Evolutionary conservation across 1,284 basidiomycete genomes (phyloP).

Genomic region (Earliella scabrosa): DNA sequence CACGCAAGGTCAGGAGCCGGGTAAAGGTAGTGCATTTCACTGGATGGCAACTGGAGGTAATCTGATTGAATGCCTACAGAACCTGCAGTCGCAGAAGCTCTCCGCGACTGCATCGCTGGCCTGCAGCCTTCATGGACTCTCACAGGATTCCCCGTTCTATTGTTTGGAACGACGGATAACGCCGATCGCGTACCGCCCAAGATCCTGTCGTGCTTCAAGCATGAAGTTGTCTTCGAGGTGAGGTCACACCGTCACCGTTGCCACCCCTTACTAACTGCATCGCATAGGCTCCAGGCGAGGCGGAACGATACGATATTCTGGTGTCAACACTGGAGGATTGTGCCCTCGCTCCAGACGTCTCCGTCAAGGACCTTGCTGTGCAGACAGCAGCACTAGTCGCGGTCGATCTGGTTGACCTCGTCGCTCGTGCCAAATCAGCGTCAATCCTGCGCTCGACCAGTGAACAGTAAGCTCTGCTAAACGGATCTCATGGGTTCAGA

Average conservation of each 20-base stretch:
- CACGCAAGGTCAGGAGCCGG: slow-evolving; percentile 68
- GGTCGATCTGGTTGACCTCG: slow-evolving; percentile 79
- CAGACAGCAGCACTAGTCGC: slow-evolving; percentile 94
- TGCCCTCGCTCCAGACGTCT: slow-evolving; percentile 79
- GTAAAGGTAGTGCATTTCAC: slow-evolving; percentile 73
- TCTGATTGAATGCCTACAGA: slow-evolving; percentile 44
- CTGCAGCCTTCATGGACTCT: slow-evolving; percentile 58
- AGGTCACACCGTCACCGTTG: slow-evolving; percentile 20
- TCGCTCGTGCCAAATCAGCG: slow-evolving; percentile 62
- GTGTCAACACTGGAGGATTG: slow-evolving; percentile 49
- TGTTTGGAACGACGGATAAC: slow-evolving; percentile 81
- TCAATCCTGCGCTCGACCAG: slow-evolving; percentile 60
- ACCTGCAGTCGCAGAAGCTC: slow-evolving; percentile 59
- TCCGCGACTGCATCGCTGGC: slow-evolving; percentile 71
- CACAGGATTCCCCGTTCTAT: slow-evolving; percentile 69
- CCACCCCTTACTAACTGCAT: slow-evolving; percentile 6
- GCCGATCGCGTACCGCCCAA: slow-evolving; percentile 68
- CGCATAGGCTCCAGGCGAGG: slow-evolving; percentile 79
- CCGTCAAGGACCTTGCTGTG: slow-evolving; percentile 72
- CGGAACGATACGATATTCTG: slow-evolving; percentile 72
- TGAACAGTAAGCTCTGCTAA: slow-evolving; percentile 39
- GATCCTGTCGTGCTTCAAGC: slow-evolving; percentile 84
- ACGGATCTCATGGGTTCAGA: too few relatives aligned
- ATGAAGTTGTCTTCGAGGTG: slow-evolving; percentile 82
- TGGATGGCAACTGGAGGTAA: too few relatives aligned